Percentiles rank a stretch among this genome's conserved stretches.
Evolutionary conservation across 2,329 filamentous ascomycete species (phyloP).

Genomic region (Penicillium sp.): DNA sequence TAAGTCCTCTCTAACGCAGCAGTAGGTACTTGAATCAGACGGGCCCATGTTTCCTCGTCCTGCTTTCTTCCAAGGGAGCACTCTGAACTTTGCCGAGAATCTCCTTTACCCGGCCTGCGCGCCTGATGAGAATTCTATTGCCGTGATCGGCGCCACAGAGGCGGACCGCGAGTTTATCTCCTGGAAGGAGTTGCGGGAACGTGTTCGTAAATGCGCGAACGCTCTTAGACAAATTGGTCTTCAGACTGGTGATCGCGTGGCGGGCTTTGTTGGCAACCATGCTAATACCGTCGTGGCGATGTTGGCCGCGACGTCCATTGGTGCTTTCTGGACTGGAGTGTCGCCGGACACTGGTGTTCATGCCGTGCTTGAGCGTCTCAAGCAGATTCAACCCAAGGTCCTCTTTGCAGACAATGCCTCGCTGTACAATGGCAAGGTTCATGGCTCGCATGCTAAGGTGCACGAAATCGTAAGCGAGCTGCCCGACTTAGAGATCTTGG

Average conservation of each 20-base stretch:
- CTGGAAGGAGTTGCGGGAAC: slow-evolving; percentile 77
- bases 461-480: slow-evolving; percentile 70
- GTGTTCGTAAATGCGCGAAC: slow-evolving; percentile 70
- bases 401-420: slow-evolving; percentile 86
- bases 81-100: slow-evolving; percentile 93
- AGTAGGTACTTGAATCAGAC: slow-evolving; percentile 64
- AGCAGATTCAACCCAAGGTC: slow-evolving; percentile 78
- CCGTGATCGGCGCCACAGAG: slow-evolving; percentile 81
- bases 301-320: slow-evolving; percentile 76
- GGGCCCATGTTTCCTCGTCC: slow-evolving; percentile 82
- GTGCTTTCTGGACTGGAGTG: slow-evolving; percentile 89
- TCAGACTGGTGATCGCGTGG: slow-evolving; percentile 59
- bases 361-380: slow-evolving; percentile 81
- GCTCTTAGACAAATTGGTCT: slow-evolving; percentile 68
- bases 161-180: slow-evolving; percentile 62
- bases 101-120: slow-evolving; percentile 71
- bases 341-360: slow-evolving; percentile 90
- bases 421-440: slow-evolving; percentile 86
- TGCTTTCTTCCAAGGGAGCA: slow-evolving; percentile 75
- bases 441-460: slow-evolving; percentile 76
- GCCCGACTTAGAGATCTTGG: slow-evolving; percentile 64
- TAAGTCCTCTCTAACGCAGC: background rate
- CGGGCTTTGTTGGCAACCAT: slow-evolving; percentile 84
- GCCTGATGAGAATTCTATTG: slow-evolving; percentile 58
- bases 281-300: slow-evolving; percentile 82